These are phyloP conservation scores for Mycena rebaudengoi DNA, from an alignment of 768 basidiomycete genomes.

Conservation along the genomic window DNA sequence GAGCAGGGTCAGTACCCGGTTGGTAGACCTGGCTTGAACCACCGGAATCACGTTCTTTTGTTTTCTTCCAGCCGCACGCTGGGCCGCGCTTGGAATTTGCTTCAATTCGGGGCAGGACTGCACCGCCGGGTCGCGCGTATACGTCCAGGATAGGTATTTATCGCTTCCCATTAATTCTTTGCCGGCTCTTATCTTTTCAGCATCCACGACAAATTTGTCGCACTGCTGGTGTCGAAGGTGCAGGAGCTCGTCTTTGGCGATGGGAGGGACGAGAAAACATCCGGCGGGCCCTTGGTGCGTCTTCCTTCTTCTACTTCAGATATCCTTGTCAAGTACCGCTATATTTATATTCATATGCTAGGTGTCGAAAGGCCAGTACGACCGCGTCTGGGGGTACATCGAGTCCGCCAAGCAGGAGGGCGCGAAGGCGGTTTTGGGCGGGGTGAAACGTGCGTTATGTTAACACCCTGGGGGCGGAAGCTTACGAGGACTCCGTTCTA, in stretches of 20 bases:
- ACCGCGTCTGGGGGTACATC: constrained; percentile 89
- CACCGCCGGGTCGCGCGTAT: constrained; percentile 90
- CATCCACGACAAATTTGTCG: constrained; percentile 86
- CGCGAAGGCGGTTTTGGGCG: constrained; percentile 82
- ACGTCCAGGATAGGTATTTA: constrained; percentile 73
- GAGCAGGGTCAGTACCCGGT: constrained; percentile 72
- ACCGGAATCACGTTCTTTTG: background rate
- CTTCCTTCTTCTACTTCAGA: background rate
- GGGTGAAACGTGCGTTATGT: constrained; percentile 61
- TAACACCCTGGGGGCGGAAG: background rate
- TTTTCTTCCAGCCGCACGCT: constrained; percentile 69
- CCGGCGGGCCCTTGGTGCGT: constrained; percentile 86
- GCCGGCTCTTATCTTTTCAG: constrained; percentile 29
- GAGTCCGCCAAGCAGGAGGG: constrained; percentile 86
- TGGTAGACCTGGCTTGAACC: background rate
- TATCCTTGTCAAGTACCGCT: too few species aligned
- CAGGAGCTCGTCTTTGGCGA: constrained; percentile 79
- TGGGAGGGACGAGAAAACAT: constrained; percentile 77
- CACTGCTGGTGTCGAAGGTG: constrained; percentile 69
- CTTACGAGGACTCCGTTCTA: too few species aligned
- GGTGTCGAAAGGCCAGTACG: constrained; percentile 87
- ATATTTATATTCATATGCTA: constrained; percentile 39
- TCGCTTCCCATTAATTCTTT: background rate
- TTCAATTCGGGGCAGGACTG: constrained; percentile 95
- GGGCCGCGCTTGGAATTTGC: constrained; percentile 87